Conservation (phyloP, 257 asterid genomes). For the Solanum gracilifrons region DNA sequence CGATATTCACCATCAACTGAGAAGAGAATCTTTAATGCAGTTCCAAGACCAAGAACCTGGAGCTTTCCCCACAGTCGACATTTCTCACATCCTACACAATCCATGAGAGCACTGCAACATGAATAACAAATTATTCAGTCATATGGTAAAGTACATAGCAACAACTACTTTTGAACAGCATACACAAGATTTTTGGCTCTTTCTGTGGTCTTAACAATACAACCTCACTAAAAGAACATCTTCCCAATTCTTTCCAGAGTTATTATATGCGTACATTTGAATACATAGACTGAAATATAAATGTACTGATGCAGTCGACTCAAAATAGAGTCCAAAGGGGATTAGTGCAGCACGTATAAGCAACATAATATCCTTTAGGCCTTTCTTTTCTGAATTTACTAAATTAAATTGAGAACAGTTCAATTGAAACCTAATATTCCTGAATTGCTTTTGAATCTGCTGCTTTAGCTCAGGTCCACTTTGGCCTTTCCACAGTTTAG, state of each 20-base stretch:
- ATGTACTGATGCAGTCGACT: not conserved
- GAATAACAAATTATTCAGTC: not conserved
- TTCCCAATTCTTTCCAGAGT: not conserved
- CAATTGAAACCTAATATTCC: constrained; percentile 61
- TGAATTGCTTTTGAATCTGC: constrained; percentile 81
- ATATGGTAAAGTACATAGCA: not conserved
- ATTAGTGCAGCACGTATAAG: not conserved
- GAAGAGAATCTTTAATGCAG: constrained; percentile 85
- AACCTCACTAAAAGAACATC: not conserved
- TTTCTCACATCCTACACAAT: constrained; percentile 94
- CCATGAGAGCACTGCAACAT: constrained; percentile 72
- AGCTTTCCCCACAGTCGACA: constrained; percentile 98
- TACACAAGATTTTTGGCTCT: not conserved
- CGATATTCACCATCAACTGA: constrained; percentile 50
- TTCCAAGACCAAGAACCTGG: constrained; percentile 95
- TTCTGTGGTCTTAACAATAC: not conserved
- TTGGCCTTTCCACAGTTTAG: constrained; percentile 95
- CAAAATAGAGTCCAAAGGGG: not conserved
- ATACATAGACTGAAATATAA: not conserved
- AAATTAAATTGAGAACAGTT: not conserved
- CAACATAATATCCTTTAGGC: not conserved
- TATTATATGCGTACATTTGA: not conserved
- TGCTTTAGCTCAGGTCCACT: constrained; percentile 82
- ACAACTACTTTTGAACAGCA: not conserved
- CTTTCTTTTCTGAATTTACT: not conserved